Conservation (phyloP, 805 yeast species). For the Teunomyces lycoperdinae region DNA sequence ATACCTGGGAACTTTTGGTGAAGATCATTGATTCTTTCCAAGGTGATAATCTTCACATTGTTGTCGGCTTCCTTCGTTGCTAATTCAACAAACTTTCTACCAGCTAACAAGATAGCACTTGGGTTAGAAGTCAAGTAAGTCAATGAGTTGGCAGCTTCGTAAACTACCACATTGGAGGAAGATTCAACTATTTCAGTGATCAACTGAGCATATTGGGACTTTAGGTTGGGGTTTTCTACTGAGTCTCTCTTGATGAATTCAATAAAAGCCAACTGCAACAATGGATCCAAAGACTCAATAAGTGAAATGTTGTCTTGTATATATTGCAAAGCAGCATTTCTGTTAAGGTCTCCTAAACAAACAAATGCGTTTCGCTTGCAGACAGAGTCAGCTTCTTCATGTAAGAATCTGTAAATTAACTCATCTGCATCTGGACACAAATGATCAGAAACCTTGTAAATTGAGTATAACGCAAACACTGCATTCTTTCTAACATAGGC, state of each 20-base stretch:
- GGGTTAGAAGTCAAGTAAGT: slow-evolving; percentile 60
- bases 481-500: slow-evolving; percentile 98
- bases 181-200: slow-evolving; percentile 72
- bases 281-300: slow-evolving; percentile 69
- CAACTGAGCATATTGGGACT: slow-evolving; percentile 67
- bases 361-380: slow-evolving; percentile 95
- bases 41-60: slow-evolving; percentile 88
- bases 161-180: slow-evolving; percentile 69
- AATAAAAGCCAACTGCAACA: slow-evolving; percentile 83
- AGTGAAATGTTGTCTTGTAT: slow-evolving; percentile 65
- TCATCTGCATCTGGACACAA: slow-evolving; percentile 96
- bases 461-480: slow-evolving; percentile 82
- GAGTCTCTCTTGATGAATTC: slow-evolving; percentile 90
- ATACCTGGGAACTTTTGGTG: slow-evolving; percentile 75
- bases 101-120: slow-evolving; percentile 70
- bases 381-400: slow-evolving; percentile 84
- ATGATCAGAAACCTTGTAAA: slow-evolving; percentile 78
- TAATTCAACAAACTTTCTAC: slow-evolving; percentile 79
- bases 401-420: slow-evolving; percentile 66
- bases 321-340: slow-evolving; percentile 80
- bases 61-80: slow-evolving; percentile 93
- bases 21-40: slow-evolving; percentile 79
- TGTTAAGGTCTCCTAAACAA: slow-evolving; percentile 75
- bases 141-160: slow-evolving; percentile 87
- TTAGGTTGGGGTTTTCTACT: slow-evolving; percentile 56